Base-by-base conservation (phyloP, 768 basidiomycete species). In the Clavulina sp. region DNA sequence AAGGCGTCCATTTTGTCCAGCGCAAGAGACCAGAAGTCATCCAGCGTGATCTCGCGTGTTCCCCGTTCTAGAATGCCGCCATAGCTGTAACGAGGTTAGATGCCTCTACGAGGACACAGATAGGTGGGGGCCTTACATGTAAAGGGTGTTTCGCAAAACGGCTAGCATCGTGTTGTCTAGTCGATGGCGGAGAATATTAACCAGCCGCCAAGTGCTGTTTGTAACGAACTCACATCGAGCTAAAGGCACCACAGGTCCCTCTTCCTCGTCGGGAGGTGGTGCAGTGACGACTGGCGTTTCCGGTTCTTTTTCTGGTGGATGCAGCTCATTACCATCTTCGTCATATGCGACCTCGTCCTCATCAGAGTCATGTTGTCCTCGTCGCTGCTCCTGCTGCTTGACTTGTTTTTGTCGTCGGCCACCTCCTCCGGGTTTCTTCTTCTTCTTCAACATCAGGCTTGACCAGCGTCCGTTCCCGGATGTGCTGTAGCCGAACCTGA, bases 151-250 rank as follows among this genome's bases (percentile, higher is more conserved):
- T 21, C 78, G 73, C 40, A 87, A 69, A 4, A 91, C 78, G 0
- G 86, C 78, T 4, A 91, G 69, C 87, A 93, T 91, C 3, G 85
- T 74, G 58, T 92, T 93, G 63, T 91, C 92, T 5, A 86, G 72
- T 1, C 78, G 71, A n/a, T n/a, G n/a, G n/a, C n/a, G n/a, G n/a
- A n/a, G n/a, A n/a, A n/a, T n/a, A n/a, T n/a, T n/a, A 46, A 9
- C 43, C 26, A 9, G 43, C 13, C 34, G 34, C 9, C 19, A 38
- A 38, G 34, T 38, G 34, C 34, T 38, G 43, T 16, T 9, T 26
- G 13, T 26, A 46, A 9, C 9, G 24, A 13, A 46, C 43, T 46
- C 26, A 46, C 43, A 46, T 46, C 43, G 13, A 9, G 43, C 13
- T 18, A 80, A 68, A 0, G 89, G 91, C 1, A 68, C 65, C 0